Base-by-base conservation (phyloP, 2,329 filamentous ascomycete species). In the Hypomyces perniciosus region DNA sequence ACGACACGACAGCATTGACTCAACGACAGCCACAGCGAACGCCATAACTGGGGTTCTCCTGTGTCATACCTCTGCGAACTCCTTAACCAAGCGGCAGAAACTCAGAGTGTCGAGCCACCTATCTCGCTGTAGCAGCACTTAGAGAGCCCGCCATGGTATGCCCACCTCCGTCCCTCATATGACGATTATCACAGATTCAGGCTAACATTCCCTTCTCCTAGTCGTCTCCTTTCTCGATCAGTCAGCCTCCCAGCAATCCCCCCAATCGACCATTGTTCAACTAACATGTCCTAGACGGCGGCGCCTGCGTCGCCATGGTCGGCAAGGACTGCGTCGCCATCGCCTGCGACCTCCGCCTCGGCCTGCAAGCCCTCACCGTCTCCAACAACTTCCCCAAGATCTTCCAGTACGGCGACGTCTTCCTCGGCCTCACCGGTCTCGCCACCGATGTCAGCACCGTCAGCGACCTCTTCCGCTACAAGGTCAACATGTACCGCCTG, bases 301-400 rank as follows among this genome's bases (percentile, higher is more conserved):
- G 92, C 71, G 92, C 92, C 76, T 92, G 87, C 74, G 90, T 97
- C 61, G 92, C 92, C 73, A 97, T 97, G 93, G 91, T 96, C 59
- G 93, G 93, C 78, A 97, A 99, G 76, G 91, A 97, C 84, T 99
- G 93, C 73, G 93, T 99, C 55, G 93, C 93, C 73, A 97, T 99
- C 69, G 93, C 93, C 70, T 99, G 93, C 79, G 93, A 99, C 74
- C 89, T 99, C 60, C 92, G 93, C 58, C 89, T 99, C 60, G 93
- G 93, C 65, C 85, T 97, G 68, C 93, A 99, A 77, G 82, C 93
- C 67, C 81, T 99, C 67, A 99, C 93, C 57, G 88, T 99, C 54
- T 96, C 90, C 71, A 99, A 99, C 85, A 93, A 97, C 85, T 97
- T 97, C 80, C 93, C 93, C 77, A 99, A 99, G 80, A 89, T 99